Evolutionary conservation across 345 rosid genomes (phyloP), one percentile per base, ranked within the genome.

Genomic region (Syzygium aromaticum): DNA sequence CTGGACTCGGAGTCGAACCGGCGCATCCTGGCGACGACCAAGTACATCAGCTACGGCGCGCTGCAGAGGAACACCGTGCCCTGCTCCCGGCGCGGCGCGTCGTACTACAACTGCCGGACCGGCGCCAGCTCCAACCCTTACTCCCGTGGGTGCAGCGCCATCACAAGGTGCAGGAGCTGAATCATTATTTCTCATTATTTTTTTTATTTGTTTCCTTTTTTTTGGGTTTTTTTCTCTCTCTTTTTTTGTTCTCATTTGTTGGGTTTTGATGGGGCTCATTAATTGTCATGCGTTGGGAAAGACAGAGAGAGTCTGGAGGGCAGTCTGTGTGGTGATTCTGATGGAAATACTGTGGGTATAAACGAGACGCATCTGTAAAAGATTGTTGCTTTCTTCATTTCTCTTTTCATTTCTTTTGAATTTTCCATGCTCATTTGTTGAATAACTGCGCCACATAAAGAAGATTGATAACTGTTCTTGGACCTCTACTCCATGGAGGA

Each of bases 11-110:
- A 96, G 87, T 94, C 91, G 91, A 95, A 87, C 94, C 85, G 99
- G 89, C 97, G 99, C 59, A 95, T 98, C 25, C 90, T 98, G 87
- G 96, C 97, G 4, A 95, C 96, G 53, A 91, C 54, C 91, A 93
- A 63, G 77, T 96, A 95, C 93, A 89, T 98, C 85, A 94, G 99
- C 98, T 98, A 98, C 89, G 98, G 97, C 52, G 98, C 99, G 43
- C 94, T 98, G 86, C 95, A 87, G 96, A 94, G 92, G 94, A 93
- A 98, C 95, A 90, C 90, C 52, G 99, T 98, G 14, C 99, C 99
- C 46, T 98, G 99, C 89, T 96, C 99, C 8, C 92, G 95, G 3
- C 97, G 99, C 51, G 99, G 99, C 6, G 96, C 99, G 19, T 95
- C 99, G n/a, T 98, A 98, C 90, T 98, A 98, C 93, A 96, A 96